Percentiles rank a stretch among this genome's conserved stretches.
Evolutionary conservation across 257 asterid species (phyloP).

Genomic region (Vinca minor): DNA sequence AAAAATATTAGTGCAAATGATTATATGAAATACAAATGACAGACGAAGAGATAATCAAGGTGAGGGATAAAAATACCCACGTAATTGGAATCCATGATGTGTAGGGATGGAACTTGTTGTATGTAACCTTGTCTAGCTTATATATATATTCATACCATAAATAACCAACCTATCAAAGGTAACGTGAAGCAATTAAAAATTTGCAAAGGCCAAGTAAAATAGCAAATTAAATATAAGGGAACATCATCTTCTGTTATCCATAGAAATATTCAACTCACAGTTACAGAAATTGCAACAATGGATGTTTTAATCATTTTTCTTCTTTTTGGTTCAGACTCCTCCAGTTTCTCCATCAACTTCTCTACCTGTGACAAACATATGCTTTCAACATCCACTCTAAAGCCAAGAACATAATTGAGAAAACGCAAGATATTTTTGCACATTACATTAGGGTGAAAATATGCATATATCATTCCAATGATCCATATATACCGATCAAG

Average conservation of each 20-base stretch:
- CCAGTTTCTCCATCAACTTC: constrained; percentile 95
- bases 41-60: neutral
- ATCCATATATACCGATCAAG: constrained; percentile 91
- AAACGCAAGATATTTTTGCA: constrained; percentile 5
- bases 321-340: constrained; percentile 66
- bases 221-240: neutral
- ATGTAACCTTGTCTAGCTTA: constrained; percentile 82
- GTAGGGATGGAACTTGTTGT: constrained; percentile 94
- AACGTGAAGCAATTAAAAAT: constrained; percentile 8
- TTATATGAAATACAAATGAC: neutral
- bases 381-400: constrained; percentile 2
- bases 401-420: neutral
- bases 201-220: neutral
- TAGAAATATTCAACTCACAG: constrained; percentile 33
- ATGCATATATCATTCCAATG: constrained; percentile 78
- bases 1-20: neutral
- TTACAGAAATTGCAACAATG: constrained; percentile 45
- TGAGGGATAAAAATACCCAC: constrained; percentile 33
- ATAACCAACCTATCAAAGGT: constrained; percentile 32
- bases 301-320: constrained; percentile 61
- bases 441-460: constrained; percentile 67
- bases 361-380: constrained; percentile 51
- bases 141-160: constrained; percentile 82
- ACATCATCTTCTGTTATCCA: neutral
- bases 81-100: constrained; percentile 98